A percentile compares a stretch with the other conserved stretches of the same genome.
phyloP scores from a whole-genome alignment of 441 rosid genomes.

The Dalechampia spathulata region DNA sequence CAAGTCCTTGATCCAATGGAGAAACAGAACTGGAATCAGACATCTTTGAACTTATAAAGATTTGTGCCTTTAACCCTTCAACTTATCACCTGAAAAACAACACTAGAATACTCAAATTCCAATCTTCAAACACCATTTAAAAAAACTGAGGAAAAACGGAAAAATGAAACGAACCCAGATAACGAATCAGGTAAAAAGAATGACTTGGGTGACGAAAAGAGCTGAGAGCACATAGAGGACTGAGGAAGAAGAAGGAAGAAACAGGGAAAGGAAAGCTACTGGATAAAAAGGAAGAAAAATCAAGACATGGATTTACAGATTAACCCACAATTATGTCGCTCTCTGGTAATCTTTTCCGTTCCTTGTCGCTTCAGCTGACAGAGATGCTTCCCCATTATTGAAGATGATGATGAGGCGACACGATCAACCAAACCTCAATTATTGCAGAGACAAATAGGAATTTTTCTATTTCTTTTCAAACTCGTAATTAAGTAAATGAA shows the following conservation, averaged over 20 bases:
- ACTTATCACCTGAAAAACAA: conserved; percentile 11
- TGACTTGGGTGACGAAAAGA: background rate
- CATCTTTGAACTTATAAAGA: conserved; percentile 7
- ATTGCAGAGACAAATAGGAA: background rate
- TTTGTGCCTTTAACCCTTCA: conserved; percentile 3
- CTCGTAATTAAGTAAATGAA: too few species aligned
- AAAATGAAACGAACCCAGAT: background rate
- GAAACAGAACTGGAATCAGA: conserved; percentile 13
- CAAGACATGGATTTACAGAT: too few species aligned
- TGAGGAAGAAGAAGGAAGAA: too few species aligned
- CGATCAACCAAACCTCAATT: conserved; percentile 14
- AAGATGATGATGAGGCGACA: conserved; percentile 10
- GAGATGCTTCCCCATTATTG: background rate
- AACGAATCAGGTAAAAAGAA: background rate
- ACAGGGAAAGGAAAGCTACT: too few species aligned
- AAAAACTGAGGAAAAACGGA: background rate
- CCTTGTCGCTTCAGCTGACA: background rate
- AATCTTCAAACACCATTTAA: background rate
- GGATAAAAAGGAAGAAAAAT: too few species aligned
- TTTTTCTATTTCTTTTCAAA: too few species aligned
- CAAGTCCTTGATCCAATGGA: conserved; percentile 22
- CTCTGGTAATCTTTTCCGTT: too few species aligned
- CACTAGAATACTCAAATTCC: background rate
- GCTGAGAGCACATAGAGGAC: background rate
- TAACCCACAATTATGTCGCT: background rate